Percentiles rank a stretch among this genome's conserved stretches.
Evolutionary conservation across 495 filamentous ascomycete genomes (phyloP).

Genomic region (Hyaloscypha finlandica): DNA sequence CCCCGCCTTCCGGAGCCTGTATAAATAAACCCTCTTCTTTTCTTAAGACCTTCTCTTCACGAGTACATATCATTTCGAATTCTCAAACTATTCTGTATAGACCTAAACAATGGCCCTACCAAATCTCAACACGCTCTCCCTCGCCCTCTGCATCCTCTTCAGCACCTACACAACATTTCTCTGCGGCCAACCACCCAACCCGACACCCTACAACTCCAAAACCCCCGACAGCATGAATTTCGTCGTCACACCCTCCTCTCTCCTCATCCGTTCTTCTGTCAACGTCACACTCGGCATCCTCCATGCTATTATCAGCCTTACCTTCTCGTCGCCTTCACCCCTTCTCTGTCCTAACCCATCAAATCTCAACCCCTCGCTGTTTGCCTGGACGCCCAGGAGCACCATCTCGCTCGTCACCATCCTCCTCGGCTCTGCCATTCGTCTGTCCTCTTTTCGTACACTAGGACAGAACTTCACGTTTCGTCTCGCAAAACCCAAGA

Average conservation of each 20-base stretch:
- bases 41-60: not conserved
- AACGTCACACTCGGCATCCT: slow-evolving; percentile 10
- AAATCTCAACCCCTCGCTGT: slow-evolving; percentile 15
- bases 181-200: slow-evolving; percentile 17
- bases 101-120: not conserved
- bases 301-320: slow-evolving; percentile 13
- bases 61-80: not conserved
- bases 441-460: slow-evolving; percentile 16
- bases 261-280: not conserved
- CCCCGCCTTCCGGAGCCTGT: not conserved
- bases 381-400: slow-evolving; percentile 10
- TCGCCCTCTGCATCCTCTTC: slow-evolving; percentile 4
- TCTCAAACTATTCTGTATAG: not conserved
- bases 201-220: slow-evolving; percentile 13
- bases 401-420: slow-evolving; percentile 8
- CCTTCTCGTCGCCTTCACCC: slow-evolving; percentile 14
- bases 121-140: slow-evolving; percentile 11
- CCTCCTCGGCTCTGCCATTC: slow-evolving; percentile 2
- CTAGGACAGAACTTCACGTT: slow-evolving; percentile 52
- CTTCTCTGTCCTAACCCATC: slow-evolving; percentile 16
- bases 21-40: not conserved
- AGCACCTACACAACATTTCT: slow-evolving; percentile 17
- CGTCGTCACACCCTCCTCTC: slow-evolving; percentile 6
- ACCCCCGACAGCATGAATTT: slow-evolving; percentile 5
- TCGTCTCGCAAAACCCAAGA: slow-evolving; percentile 44